phyloP scores from a whole-genome alignment of 202 grass and related monocot genomes.

The Setaria viridis region DNA sequence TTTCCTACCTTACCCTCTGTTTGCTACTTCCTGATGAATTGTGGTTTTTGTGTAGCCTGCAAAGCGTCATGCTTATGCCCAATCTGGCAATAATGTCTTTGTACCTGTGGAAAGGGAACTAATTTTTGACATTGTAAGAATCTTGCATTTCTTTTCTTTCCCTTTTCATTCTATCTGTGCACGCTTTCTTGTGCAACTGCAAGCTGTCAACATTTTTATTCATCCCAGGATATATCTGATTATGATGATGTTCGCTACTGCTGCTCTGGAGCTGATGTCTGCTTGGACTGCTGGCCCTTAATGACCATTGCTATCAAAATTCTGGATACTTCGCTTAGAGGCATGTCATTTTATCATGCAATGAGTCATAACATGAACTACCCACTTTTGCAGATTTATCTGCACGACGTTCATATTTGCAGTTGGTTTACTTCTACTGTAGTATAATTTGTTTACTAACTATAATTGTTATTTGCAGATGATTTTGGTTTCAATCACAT shows the following conservation, averaged over 20 bases:
- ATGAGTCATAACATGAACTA: background rate
- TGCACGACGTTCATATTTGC: background rate
- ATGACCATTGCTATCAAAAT: constrained; percentile 98
- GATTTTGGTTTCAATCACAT: constrained; percentile 98
- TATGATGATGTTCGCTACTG: constrained; percentile 92
- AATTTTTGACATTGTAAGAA: constrained; percentile 92
- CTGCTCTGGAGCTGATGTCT: constrained; percentile 84
- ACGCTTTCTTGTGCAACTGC: background rate
- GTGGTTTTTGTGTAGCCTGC: constrained; percentile 63
- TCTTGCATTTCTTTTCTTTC: background rate
- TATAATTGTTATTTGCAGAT: constrained; percentile 54
- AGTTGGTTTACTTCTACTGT: background rate
- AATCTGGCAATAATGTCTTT: constrained; percentile 76
- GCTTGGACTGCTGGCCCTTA: constrained; percentile 86
- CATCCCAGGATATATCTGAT: constrained; percentile 83
- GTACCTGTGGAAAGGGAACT: constrained; percentile 85
- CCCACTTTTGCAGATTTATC: background rate
- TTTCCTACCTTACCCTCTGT: constrained; percentile 1
- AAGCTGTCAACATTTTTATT: constrained; percentile 29
- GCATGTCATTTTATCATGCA: constrained; percentile 34
- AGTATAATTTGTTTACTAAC: constrained; percentile 23
- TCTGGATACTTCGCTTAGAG: constrained; percentile 89
- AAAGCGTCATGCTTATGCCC: constrained; percentile 89
- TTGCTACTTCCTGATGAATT: background rate
- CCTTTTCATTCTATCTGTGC: background rate